Percentiles rank a stretch among this genome's conserved stretches.
Evolutionary conservation across 306 rosid species (phyloP).

Genomic region (Crataegus laevigata): DNA sequence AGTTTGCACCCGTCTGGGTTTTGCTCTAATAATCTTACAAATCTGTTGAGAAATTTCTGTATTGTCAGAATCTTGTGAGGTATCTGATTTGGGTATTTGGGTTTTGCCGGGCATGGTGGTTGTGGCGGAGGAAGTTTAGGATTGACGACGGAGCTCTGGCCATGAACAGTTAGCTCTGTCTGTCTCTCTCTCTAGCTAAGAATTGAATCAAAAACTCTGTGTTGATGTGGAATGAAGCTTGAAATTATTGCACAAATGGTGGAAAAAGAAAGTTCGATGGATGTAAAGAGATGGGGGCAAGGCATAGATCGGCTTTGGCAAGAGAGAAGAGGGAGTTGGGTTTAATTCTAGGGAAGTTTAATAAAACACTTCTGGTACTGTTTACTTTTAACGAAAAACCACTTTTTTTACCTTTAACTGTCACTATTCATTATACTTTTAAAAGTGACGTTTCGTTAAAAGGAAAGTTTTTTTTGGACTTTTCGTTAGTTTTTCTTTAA

Average conservation of each 20-base stretch:
- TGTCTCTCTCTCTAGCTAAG: neutral
- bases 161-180: conserved; percentile 7
- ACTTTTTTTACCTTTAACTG: too few species aligned
- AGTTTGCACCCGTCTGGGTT: conserved; percentile 63
- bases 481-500: too few species aligned
- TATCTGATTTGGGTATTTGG: conserved; percentile 29
- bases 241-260: neutral
- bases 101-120: conserved; percentile 8
- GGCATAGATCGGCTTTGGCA: too few species aligned
- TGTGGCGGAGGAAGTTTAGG: conserved; percentile 26
- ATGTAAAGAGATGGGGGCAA: too few species aligned
- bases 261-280: neutral
- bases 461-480: too few species aligned
- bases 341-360: too few species aligned
- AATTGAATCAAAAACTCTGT: neutral
- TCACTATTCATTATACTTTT: too few species aligned
- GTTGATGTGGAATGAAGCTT: neutral
- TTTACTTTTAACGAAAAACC: too few species aligned
- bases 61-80: conserved; percentile 25
- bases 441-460: too few species aligned
- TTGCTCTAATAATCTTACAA: conserved; percentile 44
- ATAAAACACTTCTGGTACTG: too few species aligned
- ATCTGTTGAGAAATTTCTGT: conserved; percentile 31
- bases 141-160: conserved; percentile 25
- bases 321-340: too few species aligned